Evolutionary conservation across 768 basidiomycete genomes (phyloP).

Genomic region (Coprinopsis strossmayeri): DNA sequence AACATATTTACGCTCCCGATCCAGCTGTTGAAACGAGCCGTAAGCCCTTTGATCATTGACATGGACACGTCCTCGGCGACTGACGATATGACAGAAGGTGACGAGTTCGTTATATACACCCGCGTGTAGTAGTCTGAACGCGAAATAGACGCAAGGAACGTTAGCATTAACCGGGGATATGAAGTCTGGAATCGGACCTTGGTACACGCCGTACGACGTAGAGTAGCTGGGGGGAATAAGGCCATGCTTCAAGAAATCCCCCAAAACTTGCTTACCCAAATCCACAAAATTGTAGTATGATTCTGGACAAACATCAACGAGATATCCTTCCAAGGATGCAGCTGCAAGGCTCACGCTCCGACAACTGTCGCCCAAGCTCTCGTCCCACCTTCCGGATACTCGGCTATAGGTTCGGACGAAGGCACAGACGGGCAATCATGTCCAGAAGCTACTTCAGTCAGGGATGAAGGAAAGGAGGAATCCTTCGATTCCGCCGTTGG

Average conservation of each 20-base stretch:
- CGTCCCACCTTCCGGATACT: slow-evolving; percentile 13
- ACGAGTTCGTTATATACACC: slow-evolving; percentile 16
- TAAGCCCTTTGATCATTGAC: too few species aligned
- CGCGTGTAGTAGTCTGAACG: slow-evolving; percentile 20
- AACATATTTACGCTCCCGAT: slow-evolving; percentile 22
- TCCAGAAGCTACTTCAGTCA: too few species aligned
- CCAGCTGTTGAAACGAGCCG: slow-evolving; percentile 18
- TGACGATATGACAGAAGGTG: slow-evolving; percentile 18
- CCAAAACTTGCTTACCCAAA: slow-evolving; percentile 17
- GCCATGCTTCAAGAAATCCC: neutral
- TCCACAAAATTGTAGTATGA: slow-evolving; percentile 16
- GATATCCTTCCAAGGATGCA: neutral
- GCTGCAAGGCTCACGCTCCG: slow-evolving; percentile 8
- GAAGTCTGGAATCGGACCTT: slow-evolving; percentile 10
- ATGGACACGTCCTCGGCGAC: too few species aligned
- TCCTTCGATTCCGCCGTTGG: too few species aligned
- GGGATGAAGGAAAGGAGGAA: too few species aligned
- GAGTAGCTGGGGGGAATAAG: slow-evolving; percentile 13
- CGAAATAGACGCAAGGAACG: neutral
- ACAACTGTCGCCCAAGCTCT: slow-evolving; percentile 12
- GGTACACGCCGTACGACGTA: slow-evolving; percentile 21
- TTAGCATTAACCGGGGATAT: neutral
- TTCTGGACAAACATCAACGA: slow-evolving; percentile 2
- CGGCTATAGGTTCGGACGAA: neutral
- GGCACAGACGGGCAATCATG: too few species aligned